Percentiles rank a stretch among this genome's conserved stretches.
Evolutionary conservation across 176 grass and related monocot genomes (phyloP).

Genomic region (Elaeis guineensis): DNA sequence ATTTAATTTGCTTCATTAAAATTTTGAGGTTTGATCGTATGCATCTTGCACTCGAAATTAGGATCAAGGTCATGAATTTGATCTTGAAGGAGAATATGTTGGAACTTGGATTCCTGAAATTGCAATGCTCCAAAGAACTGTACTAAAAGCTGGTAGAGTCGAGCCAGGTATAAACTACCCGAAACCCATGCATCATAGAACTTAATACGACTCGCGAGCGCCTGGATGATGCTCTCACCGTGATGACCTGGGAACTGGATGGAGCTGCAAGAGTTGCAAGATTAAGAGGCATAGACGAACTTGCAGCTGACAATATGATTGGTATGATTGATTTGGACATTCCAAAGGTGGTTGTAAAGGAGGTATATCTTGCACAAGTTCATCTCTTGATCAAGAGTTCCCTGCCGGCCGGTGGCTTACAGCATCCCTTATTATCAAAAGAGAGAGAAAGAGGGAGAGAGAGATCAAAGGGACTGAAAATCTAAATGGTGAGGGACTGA

Average conservation of each 20-base stretch:
- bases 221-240: conserved; percentile 71
- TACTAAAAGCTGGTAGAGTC: conserved; percentile 67
- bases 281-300: conserved; percentile 33
- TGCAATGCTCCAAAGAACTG: conserved; percentile 57
- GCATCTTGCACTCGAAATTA: conserved; percentile 17
- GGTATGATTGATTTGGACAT: conserved; percentile 59
- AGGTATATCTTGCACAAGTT: conserved; percentile 31
- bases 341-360: conserved; percentile 55
- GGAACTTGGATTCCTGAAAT: conserved; percentile 94
- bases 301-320: conserved; percentile 74
- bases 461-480: conserved; percentile 15
- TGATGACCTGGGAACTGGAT: conserved; percentile 78
- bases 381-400: no score
- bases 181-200: conserved; percentile 66
- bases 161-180: conserved; percentile 83
- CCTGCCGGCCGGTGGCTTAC: no score
- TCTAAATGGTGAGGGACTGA: conserved; percentile 13
- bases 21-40: conserved; percentile 1
- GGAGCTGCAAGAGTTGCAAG: conserved; percentile 49
- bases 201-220: conserved; percentile 45
- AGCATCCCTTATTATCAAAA: neutral
- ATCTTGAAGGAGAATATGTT: conserved; percentile 77
- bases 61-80: conserved; percentile 79
- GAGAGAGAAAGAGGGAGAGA: no score
- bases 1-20: neutral